phyloP scores from a whole-genome alignment of 75 land plant genomes.

The Pinus tabuliformis region DNA sequence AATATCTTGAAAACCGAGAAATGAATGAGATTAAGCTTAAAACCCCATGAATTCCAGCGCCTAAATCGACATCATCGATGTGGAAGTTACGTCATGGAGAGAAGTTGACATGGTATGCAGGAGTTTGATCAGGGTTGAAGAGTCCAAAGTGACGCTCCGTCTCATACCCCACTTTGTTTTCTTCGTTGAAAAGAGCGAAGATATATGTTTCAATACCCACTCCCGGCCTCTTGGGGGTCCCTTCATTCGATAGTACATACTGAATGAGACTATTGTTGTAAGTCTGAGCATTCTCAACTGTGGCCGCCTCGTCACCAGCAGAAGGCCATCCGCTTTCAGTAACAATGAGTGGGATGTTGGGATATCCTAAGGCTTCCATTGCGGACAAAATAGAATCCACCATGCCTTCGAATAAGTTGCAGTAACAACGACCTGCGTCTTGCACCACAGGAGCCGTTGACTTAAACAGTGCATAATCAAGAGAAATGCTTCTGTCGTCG shows the following conservation, averaged over 20 bases:
- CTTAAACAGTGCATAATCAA: conserved; percentile 45
- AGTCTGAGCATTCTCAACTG: conserved; percentile 67
- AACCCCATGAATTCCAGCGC: too few species aligned
- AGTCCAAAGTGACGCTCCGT: too few species aligned
- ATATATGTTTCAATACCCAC: too few species aligned
- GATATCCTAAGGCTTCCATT: conserved; percentile 23
- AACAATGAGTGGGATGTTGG: conserved; percentile 9
- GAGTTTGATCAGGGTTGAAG: too few species aligned
- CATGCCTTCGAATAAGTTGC: conserved; percentile 31
- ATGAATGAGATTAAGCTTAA: too few species aligned
- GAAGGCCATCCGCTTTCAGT: conserved; percentile 62
- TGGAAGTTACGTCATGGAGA: too few species aligned
- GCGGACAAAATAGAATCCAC: conserved; percentile 41
- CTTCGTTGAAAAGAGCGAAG: neutral
- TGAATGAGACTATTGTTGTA: conserved; percentile 54
- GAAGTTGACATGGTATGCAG: too few species aligned
- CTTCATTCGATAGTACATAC: conserved; percentile 57
- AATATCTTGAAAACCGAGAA: too few species aligned
- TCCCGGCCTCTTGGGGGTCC: conserved; percentile 40
- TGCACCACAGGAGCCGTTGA: too few species aligned
- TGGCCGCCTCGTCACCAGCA: conserved; percentile 64
- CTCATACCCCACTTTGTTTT: too few species aligned
- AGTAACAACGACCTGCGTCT: conserved; percentile 76
- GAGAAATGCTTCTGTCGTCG: neutral
- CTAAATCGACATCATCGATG: too few species aligned